Evolutionary conservation across 345 rosid genomes (phyloP), one percentile per base, ranked within the genome.

Genomic region (Rhodomyrtus tomentosa): DNA sequence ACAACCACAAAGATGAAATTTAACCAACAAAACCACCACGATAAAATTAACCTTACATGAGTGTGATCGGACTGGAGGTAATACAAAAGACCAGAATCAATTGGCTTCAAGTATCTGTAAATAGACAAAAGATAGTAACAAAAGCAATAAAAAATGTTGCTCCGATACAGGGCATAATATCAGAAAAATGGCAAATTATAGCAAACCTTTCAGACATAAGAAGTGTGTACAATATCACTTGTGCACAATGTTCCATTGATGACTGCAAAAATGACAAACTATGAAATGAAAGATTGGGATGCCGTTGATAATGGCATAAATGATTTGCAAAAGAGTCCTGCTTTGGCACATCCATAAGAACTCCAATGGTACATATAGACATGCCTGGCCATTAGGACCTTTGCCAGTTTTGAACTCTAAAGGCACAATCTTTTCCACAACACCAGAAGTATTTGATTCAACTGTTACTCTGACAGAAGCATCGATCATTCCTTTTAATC

Each of bases 351-450:
- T 55, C 79, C 48, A 81, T 36, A 68, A 36, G 79, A 68, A 68
- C 45, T 18, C 9, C 45, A 9, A 20, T 18, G 79, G 38, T 5
- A 56, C 74, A 45, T 48, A 80, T 22, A 49, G 49, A 88, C 96
- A 88, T 90, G 91, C 98, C 98, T 96, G 98, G 79, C 95, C 96
- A 89, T 82, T 90, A 50, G 93, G 90, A 79, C 87, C 87, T 90
- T 95, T 97, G 85, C 99, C 99, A 83, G 98, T 92, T 90, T 97
- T 97, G 87, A 97, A 97, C 91, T 97, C 99, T 32, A 97, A 88
- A 6, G 99, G 99, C 88, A 95, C 85, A 86, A 97, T 93, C 88
- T 87, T 92, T 89, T 93, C 98, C 74, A 84, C 52, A 55, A 49
- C 85, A 86, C 85, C 92, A 86, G 89, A 85, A 88, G 86, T 86